Base-by-base conservation (phyloP, 2,329 filamentous ascomycete genomes). In the Nectriaceae sp. region DNA sequence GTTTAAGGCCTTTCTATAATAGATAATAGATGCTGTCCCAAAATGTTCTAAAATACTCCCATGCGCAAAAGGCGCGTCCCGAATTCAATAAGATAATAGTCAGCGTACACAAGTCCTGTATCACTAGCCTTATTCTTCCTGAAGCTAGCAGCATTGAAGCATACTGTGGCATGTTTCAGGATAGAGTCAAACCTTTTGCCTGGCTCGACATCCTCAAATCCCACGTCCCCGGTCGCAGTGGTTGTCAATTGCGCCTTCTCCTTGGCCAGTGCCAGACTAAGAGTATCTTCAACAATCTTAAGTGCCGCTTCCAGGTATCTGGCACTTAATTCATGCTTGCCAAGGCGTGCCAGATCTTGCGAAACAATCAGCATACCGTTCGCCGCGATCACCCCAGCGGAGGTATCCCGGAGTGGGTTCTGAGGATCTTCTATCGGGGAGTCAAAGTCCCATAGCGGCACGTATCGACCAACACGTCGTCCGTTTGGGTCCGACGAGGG, bases 61-160 rank as follows among this genome's bases (percentile, higher is more conserved):
- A 72, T 65, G 26, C 62, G 55, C 36, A 78, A 47, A 15, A 79
- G 53, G 39, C 71, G 68, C 42, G 78, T 78, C 3, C 75, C 74
- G 62, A 75, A 55, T 47, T 75, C 72, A 4, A 77, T 52, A 38
- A 78, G 54, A 50, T 71, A 78, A 50, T 78, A 78, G 54, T 77
- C 74, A 3, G 72, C 75, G 58, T 78, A 78, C 2, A 78, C 75
- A 6, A 78, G 53, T 0, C 74, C 74, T 52, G 71, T 68, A 21
- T 72, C 58, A 4, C 48, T 54, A 35, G 68, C 67, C 31, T 59
- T 46, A 15, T 59, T 52, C n/a, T n/a, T n/a, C n/a, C n/a, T n/a
- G 15, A 47, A 45, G n/a, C 52, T 63, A 5, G 58, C 54, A 2
- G 51, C 58, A 36, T 71, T 70, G 44, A 66, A 60, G 31, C 70